These are phyloP conservation scores for Roridomyces roridus DNA, from an alignment of 768 basidiomycete species.

Conservation along the genomic window DNA sequence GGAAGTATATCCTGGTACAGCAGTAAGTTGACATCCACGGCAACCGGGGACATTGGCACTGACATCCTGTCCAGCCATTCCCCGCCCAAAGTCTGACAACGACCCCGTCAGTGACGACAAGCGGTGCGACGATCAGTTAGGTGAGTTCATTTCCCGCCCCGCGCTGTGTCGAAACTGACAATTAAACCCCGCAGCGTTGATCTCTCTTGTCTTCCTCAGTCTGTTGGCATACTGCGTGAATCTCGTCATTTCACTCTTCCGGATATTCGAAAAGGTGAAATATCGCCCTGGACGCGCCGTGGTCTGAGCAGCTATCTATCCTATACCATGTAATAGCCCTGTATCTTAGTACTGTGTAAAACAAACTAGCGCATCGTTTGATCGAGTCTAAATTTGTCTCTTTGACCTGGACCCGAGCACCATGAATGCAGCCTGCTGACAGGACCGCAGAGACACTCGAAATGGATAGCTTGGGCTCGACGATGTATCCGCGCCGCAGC, in stretches of 20 bases:
- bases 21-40: slow-evolving; percentile 1
- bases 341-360: not conserved
- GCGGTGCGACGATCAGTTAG: slow-evolving; percentile 77
- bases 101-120: slow-evolving; percentile 57
- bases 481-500: slow-evolving; percentile 17
- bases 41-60: too few relatives aligned
- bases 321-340: not conserved
- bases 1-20: slow-evolving; percentile 78
- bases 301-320: slow-evolving; percentile 17
- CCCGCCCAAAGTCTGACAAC: slow-evolving; percentile 55
- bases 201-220: slow-evolving; percentile 78
- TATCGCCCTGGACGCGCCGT: slow-evolving; percentile 54
- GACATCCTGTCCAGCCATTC: slow-evolving; percentile 39
- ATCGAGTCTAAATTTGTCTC: not conserved
- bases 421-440: slow-evolving; percentile 16
- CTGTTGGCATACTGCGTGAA: slow-evolving; percentile 84
- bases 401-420: not conserved
- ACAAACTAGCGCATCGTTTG: too few relatives aligned
- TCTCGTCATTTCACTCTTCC: slow-evolving; percentile 82
- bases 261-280: slow-evolving; percentile 91
- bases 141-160: too few relatives aligned
- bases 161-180: slow-evolving; percentile 8
- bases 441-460: slow-evolving; percentile 18
- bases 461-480: slow-evolving; percentile 29
- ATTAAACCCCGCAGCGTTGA: slow-evolving; percentile 55